A percentile compares a stretch with the other conserved stretches of the same genome.
Evolutionary conservation across 805 yeast genomes (phyloP).

Genomic region (Ogataea trehaloabstinens): DNA sequence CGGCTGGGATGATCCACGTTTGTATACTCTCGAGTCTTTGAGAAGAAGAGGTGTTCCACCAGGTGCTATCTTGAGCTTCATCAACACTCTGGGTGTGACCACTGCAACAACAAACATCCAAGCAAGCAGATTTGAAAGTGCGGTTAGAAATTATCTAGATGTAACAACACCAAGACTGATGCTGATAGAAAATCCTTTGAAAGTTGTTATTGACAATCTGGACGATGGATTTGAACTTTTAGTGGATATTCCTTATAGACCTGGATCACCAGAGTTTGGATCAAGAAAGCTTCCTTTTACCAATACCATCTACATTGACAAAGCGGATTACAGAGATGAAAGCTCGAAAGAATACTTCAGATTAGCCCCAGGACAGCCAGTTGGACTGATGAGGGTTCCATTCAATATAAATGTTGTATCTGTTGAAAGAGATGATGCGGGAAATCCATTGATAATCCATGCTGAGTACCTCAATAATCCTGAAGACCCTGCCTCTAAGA

Average conservation of each 20-base stretch:
- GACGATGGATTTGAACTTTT: slow-evolving; percentile 69
- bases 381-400: slow-evolving; percentile 92
- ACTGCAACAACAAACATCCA: slow-evolving; percentile 92
- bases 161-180: slow-evolving; percentile 90
- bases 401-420: slow-evolving; percentile 70
- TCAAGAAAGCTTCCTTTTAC: slow-evolving; percentile 74
- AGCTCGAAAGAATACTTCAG: slow-evolving; percentile 78
- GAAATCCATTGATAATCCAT: slow-evolving; percentile 66
- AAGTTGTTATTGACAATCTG: slow-evolving; percentile 78
- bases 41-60: slow-evolving; percentile 99
- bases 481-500: slow-evolving; percentile 41
- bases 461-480: slow-evolving; percentile 75
- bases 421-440: slow-evolving; percentile 59
- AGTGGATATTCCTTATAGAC: slow-evolving; percentile 83
- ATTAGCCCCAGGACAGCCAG: slow-evolving; percentile 90
- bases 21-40: slow-evolving; percentile 90
- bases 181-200: slow-evolving; percentile 87
- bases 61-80: slow-evolving; percentile 90
- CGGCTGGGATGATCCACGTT: slow-evolving; percentile 98
- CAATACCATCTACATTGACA: slow-evolving; percentile 77
- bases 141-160: slow-evolving; percentile 85
- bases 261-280: slow-evolving; percentile 76
- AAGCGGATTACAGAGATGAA: slow-evolving; percentile 78
- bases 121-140: slow-evolving; percentile 81
- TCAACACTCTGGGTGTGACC: slow-evolving; percentile 95